phyloP scores from a whole-genome alignment of 495 filamentous ascomycete species.

The Staphylotrichum tortipilum region DNA sequence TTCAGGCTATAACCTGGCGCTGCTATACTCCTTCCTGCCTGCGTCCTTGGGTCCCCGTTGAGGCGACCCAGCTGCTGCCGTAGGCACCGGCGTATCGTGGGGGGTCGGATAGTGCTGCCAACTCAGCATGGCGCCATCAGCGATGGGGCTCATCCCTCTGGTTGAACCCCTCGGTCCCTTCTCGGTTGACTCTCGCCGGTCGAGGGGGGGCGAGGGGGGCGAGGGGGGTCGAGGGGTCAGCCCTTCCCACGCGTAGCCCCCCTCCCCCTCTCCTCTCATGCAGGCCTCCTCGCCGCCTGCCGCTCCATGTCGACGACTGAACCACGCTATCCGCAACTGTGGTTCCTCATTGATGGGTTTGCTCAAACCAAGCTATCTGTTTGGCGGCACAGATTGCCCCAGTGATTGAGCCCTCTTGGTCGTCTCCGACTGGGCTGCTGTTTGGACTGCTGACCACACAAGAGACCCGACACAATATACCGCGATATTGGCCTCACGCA shows the following conservation, averaged over 20 bases:
- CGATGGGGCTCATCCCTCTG: conserved; percentile 3
- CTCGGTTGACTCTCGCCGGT: conserved; percentile 1
- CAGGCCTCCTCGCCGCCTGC: conserved; percentile 11
- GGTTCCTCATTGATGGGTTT: conserved; percentile 6
- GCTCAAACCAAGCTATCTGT: not conserved
- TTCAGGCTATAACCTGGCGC: conserved; percentile 19
- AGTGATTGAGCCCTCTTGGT: conserved; percentile 5
- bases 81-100: conserved; percentile 4
- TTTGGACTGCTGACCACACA: conserved; percentile 17
- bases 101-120: conserved; percentile 19
- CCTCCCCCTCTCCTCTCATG: not conserved
- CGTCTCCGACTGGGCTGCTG: conserved; percentile 7
- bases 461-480: conserved; percentile 21
- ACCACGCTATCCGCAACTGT: conserved; percentile 17
- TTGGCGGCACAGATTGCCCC: not conserved
- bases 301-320: conserved; percentile 11
- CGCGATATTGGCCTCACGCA: conserved; percentile 9
- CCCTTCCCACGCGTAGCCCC: not conserved
- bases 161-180: not conserved
- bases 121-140: conserved; percentile 21
- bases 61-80: not conserved
- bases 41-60: conserved; percentile 3
- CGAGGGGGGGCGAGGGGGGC: conserved; percentile 4
- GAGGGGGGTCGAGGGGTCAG: conserved; percentile 1
- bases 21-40: conserved; percentile 22